Conservation (phyloP, 441 rosid genomes). For the Populus hybrid region DNA sequence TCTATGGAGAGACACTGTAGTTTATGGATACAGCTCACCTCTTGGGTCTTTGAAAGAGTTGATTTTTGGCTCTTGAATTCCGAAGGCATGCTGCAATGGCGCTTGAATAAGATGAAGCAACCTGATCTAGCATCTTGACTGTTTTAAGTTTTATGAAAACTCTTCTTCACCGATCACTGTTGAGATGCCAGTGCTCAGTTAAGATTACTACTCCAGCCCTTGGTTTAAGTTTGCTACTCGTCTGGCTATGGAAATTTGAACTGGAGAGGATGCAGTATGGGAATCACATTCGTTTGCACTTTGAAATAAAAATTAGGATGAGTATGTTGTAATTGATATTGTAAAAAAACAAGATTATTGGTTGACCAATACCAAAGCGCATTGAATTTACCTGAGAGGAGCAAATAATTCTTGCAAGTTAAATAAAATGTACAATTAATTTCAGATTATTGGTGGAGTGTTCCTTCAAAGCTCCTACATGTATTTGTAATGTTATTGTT, state of each 20-base stretch:
- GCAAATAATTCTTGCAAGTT: background rate
- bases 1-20: conserved; percentile 68
- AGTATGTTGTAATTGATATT: background rate
- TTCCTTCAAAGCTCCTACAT: background rate
- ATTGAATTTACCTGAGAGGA: background rate
- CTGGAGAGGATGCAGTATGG: background rate
- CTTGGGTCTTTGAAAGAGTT: conserved; percentile 60
- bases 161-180: background rate
- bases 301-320: background rate
- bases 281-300: background rate
- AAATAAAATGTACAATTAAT: background rate
- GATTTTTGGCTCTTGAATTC: conserved; percentile 38
- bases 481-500: background rate
- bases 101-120: background rate
- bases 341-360: background rate
- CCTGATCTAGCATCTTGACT: background rate
- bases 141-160: background rate
- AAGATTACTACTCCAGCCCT: background rate
- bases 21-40: conserved; percentile 60
- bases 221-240: background rate
- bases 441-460: background rate
- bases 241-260: background rate
- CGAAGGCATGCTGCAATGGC: background rate
- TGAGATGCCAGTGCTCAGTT: background rate
- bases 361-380: background rate